Conservation (phyloP, 352 stramenopile species). For the Phytophthora tubulina region DNA sequence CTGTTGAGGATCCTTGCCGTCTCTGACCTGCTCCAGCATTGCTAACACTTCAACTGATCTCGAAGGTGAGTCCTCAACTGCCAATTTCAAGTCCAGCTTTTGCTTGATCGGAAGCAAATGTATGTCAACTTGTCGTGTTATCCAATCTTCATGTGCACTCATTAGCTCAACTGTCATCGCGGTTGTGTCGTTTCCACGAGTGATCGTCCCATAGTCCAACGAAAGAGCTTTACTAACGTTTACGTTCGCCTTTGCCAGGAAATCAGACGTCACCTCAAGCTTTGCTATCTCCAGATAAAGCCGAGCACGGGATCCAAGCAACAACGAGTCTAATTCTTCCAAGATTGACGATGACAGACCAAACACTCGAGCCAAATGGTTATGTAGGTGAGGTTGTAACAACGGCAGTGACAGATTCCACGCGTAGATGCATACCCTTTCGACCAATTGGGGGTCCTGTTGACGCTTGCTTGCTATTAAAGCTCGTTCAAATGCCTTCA, state of each 20-base stretch:
- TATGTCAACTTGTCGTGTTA: conserved; percentile 60
- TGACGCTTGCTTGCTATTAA: conserved; percentile 84
- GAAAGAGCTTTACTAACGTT: conserved; percentile 69
- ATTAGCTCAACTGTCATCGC: conserved; percentile 37
- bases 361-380: conserved; percentile 79
- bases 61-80: conserved; percentile 53
- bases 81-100: conserved; percentile 69
- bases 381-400: conserved; percentile 75
- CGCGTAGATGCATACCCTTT: conserved; percentile 79
- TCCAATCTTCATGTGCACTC: conserved; percentile 34
- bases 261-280: conserved; percentile 87
- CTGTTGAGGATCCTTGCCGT: conserved; percentile 59
- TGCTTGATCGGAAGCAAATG: conserved; percentile 76
- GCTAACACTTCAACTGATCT: conserved; percentile 58
- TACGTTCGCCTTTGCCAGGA: conserved; percentile 80
- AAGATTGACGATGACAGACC: conserved; percentile 64
- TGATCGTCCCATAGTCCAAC: conserved; percentile 66
- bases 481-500: conserved; percentile 83
- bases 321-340: conserved; percentile 84
- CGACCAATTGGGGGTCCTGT: conserved; percentile 76
- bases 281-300: conserved; percentile 88
- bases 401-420: conserved; percentile 90
- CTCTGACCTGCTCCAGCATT: conserved; percentile 81
- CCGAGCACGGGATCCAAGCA: conserved; percentile 80
- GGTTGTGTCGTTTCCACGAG: conserved; percentile 18